phyloP scores from a whole-genome alignment of 139 green algal genomes.

The Diplosphaera chodatii region DNA sequence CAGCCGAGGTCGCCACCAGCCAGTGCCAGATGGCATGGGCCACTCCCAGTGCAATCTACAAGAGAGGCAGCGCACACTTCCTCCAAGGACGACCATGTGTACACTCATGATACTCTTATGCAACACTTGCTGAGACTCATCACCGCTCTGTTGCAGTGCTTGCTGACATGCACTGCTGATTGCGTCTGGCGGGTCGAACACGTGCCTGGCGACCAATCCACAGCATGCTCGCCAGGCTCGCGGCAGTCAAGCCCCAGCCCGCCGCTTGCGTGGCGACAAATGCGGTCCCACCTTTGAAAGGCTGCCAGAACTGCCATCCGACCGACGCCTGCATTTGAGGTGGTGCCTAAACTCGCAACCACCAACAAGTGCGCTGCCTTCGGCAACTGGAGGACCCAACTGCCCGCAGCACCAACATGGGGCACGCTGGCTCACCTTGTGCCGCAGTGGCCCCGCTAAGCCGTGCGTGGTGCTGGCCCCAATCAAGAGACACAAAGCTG shows the following conservation, averaged over 20 bases:
- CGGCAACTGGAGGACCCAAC: no score
- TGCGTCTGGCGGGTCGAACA: no score
- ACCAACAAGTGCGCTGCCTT: no score
- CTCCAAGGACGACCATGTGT: no score
- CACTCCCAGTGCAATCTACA: slow-evolving; percentile 46
- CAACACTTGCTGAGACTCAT: no score
- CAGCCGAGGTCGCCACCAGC: slow-evolving; percentile 41
- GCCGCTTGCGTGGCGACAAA: slow-evolving; percentile 76
- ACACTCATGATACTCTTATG: no score
- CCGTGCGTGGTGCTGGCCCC: slow-evolving; percentile 70
- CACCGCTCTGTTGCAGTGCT: no score
- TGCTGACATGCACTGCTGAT: neutral
- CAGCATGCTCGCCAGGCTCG: slow-evolving; percentile 44
- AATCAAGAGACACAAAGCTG: slow-evolving; percentile 53
- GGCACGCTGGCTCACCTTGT: slow-evolving; percentile 8
- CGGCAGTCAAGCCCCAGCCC: slow-evolving; percentile 70
- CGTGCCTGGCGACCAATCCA: slow-evolving; percentile 19
- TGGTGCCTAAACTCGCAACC: no score
- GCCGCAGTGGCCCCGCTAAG: slow-evolving; percentile 57
- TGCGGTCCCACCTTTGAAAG: slow-evolving; percentile 61
- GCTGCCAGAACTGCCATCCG: slow-evolving; percentile 78
- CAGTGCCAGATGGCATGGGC: slow-evolving; percentile 52
- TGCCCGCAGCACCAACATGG: no score
- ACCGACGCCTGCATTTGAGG: slow-evolving; percentile 2
- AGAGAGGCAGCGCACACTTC: neutral